Evolutionary conservation across 768 basidiomycete species (phyloP).

Genomic region (Russula emetica): DNA sequence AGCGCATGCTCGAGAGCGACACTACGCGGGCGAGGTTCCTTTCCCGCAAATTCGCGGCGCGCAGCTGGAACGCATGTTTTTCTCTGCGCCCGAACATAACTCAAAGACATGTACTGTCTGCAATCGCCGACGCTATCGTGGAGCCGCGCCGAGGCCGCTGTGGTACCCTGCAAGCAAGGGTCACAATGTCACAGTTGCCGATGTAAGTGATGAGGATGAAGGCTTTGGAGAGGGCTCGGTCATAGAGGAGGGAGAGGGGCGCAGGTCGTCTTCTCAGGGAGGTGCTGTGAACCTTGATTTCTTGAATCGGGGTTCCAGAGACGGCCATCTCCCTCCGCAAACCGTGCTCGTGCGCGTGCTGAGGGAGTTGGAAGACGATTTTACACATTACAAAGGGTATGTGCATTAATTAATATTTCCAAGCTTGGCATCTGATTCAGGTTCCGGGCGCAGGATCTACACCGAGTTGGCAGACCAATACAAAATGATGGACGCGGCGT

Average conservation of each 20-base stretch:
- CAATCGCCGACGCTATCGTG: conserved; percentile 42
- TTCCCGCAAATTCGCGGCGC: conserved; percentile 83
- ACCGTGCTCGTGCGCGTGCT: conserved; percentile 81
- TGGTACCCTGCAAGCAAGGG: conserved; percentile 30
- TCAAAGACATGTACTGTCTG: conserved; percentile 65
- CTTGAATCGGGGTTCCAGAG: conserved; percentile 12
- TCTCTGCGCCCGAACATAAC: conserved; percentile 73
- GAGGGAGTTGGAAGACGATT: conserved; percentile 90
- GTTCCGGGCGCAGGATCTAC: conserved; percentile 63
- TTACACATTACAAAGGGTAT: conserved; percentile 90
- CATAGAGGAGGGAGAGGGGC: conserved; percentile 2
- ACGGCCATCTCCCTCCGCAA: conserved; percentile 67
- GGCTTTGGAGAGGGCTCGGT: conserved; percentile 28
- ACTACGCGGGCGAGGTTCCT: conserved; percentile 43
- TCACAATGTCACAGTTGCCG: conserved; percentile 18
- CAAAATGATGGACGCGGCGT: conserved; percentile 79
- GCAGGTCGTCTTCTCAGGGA: background rate
- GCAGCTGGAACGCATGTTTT: conserved; percentile 75
- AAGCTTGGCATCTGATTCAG: conserved; percentile 2
- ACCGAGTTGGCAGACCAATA: conserved; percentile 90
- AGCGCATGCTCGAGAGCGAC: conserved; percentile 12
- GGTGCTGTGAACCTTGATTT: conserved; percentile 15
- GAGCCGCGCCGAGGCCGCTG: conserved; percentile 28
- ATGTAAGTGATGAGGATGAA: conserved; percentile 24
- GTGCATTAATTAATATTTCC: conserved; percentile 30